These are phyloP conservation scores for Pichia sp. DNA, from an alignment of 1,139 yeast genomes.

Conservation along the genomic window DNA sequence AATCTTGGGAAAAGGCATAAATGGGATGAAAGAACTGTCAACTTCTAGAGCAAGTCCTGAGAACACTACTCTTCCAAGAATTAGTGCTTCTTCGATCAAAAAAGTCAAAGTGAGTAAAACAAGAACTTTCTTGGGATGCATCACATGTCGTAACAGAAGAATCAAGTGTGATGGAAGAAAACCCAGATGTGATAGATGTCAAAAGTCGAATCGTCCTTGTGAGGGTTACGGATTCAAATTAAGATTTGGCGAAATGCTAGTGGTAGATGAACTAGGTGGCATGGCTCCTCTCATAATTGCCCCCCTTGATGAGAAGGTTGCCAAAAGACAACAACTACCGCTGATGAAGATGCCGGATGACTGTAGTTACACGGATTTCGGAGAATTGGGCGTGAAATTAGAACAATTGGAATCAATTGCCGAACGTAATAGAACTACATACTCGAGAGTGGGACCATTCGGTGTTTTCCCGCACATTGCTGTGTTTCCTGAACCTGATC, in stretches of 20 bases:
- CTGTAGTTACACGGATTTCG: slow-evolving; percentile 52
- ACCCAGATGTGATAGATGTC: slow-evolving; percentile 25
- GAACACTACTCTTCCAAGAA: too few species aligned
- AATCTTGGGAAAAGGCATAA: too few species aligned
- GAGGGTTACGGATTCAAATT: slow-evolving; percentile 79
- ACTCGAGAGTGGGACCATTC: background rate
- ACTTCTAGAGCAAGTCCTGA: too few species aligned
- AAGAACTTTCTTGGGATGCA: slow-evolving; percentile 26
- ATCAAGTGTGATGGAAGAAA: slow-evolving; percentile 26
- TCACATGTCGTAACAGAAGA: slow-evolving; percentile 24
- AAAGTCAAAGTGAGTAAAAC: too few species aligned
- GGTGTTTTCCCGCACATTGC: background rate
- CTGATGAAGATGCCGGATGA: slow-evolving; percentile 61
- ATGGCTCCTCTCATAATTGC: slow-evolving; percentile 7
- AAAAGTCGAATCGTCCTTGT: slow-evolving; percentile 47
- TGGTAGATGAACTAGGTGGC: slow-evolving; percentile 17
- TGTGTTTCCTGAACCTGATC: background rate
- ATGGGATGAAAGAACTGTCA: too few species aligned
- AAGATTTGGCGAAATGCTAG: slow-evolving; percentile 55
- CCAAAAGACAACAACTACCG: slow-evolving; percentile 55
- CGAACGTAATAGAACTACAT: background rate
- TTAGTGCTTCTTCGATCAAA: too few species aligned
- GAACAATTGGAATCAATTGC: slow-evolving; percentile 33
- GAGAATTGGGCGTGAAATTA: slow-evolving; percentile 71
- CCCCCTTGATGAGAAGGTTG: slow-evolving; percentile 12